Percentiles rank a stretch among this genome's conserved stretches.
Conservation (phyloP, 2,329 filamentous ascomycete species). For the Penicillium paneum region DNA sequence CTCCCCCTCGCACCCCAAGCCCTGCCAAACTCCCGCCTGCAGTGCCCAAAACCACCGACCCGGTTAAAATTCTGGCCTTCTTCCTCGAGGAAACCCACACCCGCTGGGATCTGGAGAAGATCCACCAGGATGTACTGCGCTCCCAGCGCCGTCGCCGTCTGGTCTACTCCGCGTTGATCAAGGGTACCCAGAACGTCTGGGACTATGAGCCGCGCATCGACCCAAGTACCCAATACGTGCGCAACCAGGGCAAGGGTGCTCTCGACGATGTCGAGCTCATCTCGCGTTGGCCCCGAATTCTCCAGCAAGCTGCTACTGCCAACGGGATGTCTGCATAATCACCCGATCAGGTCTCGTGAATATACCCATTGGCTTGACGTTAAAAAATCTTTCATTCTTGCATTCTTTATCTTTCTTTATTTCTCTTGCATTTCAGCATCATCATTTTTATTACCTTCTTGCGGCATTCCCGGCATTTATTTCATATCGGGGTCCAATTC, state of each 20-base stretch:
- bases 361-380: not conserved
- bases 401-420: not conserved
- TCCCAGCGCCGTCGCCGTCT: slow-evolving; percentile 77
- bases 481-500: not conserved
- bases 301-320: slow-evolving; percentile 33
- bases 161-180: slow-evolving; percentile 74
- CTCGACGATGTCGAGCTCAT: slow-evolving; percentile 43
- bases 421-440: not conserved
- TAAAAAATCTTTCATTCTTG: not conserved
- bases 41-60: slow-evolving; percentile 34
- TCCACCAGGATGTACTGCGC: slow-evolving; percentile 69
- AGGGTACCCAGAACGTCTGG: slow-evolving; percentile 77
- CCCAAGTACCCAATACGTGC: slow-evolving; percentile 67
- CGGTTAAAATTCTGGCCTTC: slow-evolving; percentile 52
- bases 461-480: not conserved
- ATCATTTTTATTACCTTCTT: slow-evolving; percentile 7
- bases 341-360: not conserved
- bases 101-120: slow-evolving; percentile 77
- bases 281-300: slow-evolving; percentile 41
- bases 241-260: slow-evolving; percentile 48
- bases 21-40: slow-evolving; percentile 33
- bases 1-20: slow-evolving; percentile 41
- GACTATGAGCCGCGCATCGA: slow-evolving; percentile 69
- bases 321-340: slow-evolving; percentile 14
- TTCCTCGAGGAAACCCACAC: slow-evolving; percentile 71